Percentiles rank a stretch among this genome's conserved stretches.
These are phyloP conservation scores for Paecilomyces formosus DNA, from an alignment of 2,329 filamentous ascomycete genomes.

Conservation along the genomic window DNA sequence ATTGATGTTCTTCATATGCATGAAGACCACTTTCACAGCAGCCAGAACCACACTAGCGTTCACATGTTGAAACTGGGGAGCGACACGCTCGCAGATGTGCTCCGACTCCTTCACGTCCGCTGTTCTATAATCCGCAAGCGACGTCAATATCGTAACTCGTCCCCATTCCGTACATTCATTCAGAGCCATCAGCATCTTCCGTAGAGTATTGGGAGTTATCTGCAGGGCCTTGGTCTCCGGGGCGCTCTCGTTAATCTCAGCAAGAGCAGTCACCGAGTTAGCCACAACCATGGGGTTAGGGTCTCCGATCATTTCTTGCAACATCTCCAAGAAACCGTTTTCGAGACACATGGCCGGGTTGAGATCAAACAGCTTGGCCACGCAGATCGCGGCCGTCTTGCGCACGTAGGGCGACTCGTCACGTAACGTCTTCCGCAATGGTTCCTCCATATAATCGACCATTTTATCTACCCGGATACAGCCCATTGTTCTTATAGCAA, in stretches of 20 bases:
- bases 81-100: slow-evolving; percentile 93
- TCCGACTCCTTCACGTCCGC: slow-evolving; percentile 91
- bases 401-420: slow-evolving; percentile 98
- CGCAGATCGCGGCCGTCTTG: slow-evolving; percentile 95
- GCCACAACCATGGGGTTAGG: slow-evolving; percentile 99
- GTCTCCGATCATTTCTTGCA: slow-evolving; percentile 95
- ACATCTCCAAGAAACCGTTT: slow-evolving; percentile 86
- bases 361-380: slow-evolving; percentile 94
- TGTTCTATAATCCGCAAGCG: slow-evolving; percentile 79
- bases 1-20: slow-evolving; percentile 83
- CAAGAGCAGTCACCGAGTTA: slow-evolving; percentile 88
- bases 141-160: slow-evolving; percentile 83
- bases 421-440: slow-evolving; percentile 85
- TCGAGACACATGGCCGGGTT: slow-evolving; percentile 90
- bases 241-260: slow-evolving; percentile 82
- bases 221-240: slow-evolving; percentile 84
- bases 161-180: slow-evolving; percentile 99
- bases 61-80: slow-evolving; percentile 96
- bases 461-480: slow-evolving; percentile 98
- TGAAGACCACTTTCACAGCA: slow-evolving; percentile 96
- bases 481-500: slow-evolving; percentile 97
- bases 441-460: slow-evolving; percentile 99
- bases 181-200: slow-evolving; percentile 92
- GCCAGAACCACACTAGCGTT: slow-evolving; percentile 94
- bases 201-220: slow-evolving; percentile 73